phyloP scores from a whole-genome alignment of 768 basidiomycete species.

The Suillus lakei region DNA sequence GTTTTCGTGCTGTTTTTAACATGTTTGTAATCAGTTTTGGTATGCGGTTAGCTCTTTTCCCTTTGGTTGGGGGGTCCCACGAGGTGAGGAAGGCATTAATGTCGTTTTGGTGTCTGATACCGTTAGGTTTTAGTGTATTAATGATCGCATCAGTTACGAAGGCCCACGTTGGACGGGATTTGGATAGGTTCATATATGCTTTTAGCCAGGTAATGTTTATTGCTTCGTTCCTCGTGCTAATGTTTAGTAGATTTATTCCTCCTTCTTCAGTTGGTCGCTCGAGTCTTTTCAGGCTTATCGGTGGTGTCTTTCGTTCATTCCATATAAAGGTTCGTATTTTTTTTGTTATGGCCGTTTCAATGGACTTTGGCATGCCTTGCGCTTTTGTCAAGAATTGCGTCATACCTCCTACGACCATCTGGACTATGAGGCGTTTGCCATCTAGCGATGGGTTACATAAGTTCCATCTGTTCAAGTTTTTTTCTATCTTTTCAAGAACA shows the following conservation, averaged over 20 bases:
- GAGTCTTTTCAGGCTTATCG: background rate
- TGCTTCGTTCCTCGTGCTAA: conserved; percentile 1
- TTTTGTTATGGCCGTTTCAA: conserved; percentile 20
- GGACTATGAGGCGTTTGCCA: conserved; percentile 21
- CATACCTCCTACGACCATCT: conserved; percentile 33
- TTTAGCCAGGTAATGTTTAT: conserved; percentile 3
- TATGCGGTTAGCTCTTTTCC: background rate
- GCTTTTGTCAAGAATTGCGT: conserved; percentile 41
- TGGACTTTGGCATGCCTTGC: conserved; percentile 40
- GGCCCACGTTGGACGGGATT: background rate
- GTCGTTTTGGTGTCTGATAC: background rate
- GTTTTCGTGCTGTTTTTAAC: background rate
- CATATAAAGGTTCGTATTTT: conserved; percentile 13
- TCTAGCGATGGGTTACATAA: background rate
- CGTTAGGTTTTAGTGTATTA: background rate
- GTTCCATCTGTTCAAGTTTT: conserved; percentile 11
- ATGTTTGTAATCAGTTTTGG: background rate
- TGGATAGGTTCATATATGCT: background rate
- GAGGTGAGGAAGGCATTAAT: background rate
- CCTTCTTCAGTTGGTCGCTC: conserved; percentile 12
- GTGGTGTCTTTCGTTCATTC: conserved; percentile 1
- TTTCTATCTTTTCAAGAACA: conserved; percentile 8
- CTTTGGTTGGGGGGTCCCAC: background rate
- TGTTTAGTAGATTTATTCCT: conserved; percentile 13
- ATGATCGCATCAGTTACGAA: background rate